Base-by-base conservation (phyloP, 176 grass and related monocot genomes). In the Poa annua region DNA sequence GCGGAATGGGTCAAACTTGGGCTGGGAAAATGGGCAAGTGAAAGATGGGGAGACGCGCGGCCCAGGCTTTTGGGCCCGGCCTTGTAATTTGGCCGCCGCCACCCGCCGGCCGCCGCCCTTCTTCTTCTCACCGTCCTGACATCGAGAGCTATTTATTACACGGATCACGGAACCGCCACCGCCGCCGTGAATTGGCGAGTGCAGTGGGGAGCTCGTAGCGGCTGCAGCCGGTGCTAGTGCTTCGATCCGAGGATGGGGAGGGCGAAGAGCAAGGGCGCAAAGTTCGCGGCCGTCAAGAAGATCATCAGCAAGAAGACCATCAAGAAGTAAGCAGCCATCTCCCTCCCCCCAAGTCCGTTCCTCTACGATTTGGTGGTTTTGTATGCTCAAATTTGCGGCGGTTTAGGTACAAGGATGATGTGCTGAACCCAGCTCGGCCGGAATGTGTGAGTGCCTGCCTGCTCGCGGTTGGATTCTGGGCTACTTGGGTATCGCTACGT, bases 221-320 rank as follows among this genome's bases (percentile, higher is more conserved):
- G 19, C 72, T 12, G 20, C 62, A 2, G 8, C 1, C 17, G 10
- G 32, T 79, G 9, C 33, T 54, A n/a, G 66, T 29, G 25, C 55
- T 66, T 72, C 9, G 15, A 11, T 1, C 57, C 17, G 6, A 41
- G n/a, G 38, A 98, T 95, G 92, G 95, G 88, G 66, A 93, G 36
- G 77, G 77, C 82, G 10, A 98, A 98, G 90, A 86, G 45, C 25
- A 89, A 95, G 69, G 87, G 80, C 45, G 82, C 71, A 22, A 98
- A 95, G 62, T 98, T 93, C 60, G 96, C 92, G 0, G 89, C 79
- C 8, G 80, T 93, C 25, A 98, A 95, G 89, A 92, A 83, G 85
- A 91, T 95, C 13, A 89, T 95, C 70, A 91, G 88, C 85, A 91
- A 92, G 26, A 98, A 95, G 80, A 86, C 92, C 82, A 88, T 95